Base-by-base conservation (phyloP, 495 filamentous ascomycete genomes). In the Xylona heveae region DNA sequence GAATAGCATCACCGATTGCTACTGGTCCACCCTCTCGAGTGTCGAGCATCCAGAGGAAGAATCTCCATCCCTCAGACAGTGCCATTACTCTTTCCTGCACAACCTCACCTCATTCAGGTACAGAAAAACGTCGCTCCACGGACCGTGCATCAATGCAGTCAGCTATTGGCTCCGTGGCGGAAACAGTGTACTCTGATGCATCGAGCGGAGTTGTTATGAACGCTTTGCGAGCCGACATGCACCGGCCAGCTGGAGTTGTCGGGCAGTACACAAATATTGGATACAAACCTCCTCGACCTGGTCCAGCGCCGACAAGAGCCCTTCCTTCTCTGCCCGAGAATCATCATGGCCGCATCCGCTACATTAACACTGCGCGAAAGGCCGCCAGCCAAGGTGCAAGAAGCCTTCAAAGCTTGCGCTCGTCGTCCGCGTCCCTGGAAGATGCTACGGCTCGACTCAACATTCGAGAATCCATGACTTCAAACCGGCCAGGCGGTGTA, bases 281-380 rank as follows among this genome's bases (percentile, higher is more conserved):
- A 15, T 19, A 19, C 16, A 31, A 20, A 37, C 47, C 45, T 21
- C 41, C 51, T 10, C 46, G 38, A 24, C 50, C 53, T 17, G 52
- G 52, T 5, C 54, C 54, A 16, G 50, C 53, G 7, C 53, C 53
- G 13, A 55, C 44, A 12, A 44, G 42, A 37, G 44, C 44, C 10
- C 27, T 57, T n/a, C 53, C 53, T 17, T 49, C 53, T 16, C 37
- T 57, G 27, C 53, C 53, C 12, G 48, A 48, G 37, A 42, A 40
- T 8, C 44, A 44, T 12, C 39, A 42, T 28, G 33, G 19, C 10
- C 19, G 37, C 5, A 9, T 12, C n/a, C 4, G 19, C 33, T 10
- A 28, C 40, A 9, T 14, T 18, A 21, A 35, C 36, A 18, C 35
- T 21, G 6, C 16, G 24, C 29, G 26, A 19, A 19, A 35, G 23